Evolutionary conservation across 176 grass and related monocot genomes (phyloP).

Genomic region (Otatea glauca): DNA sequence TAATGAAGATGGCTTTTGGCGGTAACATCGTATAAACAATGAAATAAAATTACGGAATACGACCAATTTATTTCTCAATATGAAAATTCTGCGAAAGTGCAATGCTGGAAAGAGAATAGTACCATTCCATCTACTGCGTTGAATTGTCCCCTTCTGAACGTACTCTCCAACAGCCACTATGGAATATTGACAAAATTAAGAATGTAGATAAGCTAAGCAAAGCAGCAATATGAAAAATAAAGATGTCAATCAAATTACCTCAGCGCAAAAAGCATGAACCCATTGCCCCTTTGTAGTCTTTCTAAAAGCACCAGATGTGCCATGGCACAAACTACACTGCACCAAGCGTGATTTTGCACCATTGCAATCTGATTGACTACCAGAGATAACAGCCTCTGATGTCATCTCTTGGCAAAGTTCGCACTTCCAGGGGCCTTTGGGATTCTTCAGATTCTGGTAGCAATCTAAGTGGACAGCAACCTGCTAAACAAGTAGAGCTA

Average conservation of each 20-base stretch:
- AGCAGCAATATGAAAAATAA: not conserved
- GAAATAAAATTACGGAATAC: not conserved
- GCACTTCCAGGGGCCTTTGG: constrained; percentile 80
- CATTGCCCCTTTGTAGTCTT: constrained; percentile 81
- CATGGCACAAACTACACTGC: constrained; percentile 78
- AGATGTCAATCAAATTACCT: constrained; percentile 60
- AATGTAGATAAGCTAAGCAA: constrained; percentile 6
- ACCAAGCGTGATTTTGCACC: constrained; percentile 42
- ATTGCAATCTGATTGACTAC: constrained; percentile 50
- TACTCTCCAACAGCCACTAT: constrained; percentile 87
- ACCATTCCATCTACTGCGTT: constrained; percentile 83
- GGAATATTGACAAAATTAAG: constrained; percentile 20
- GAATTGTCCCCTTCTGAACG: constrained; percentile 80
- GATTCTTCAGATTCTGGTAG: constrained; percentile 67
- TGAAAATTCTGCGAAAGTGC: constrained; percentile 11
- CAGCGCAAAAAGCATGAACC: constrained; percentile 96
- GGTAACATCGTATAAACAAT: constrained; percentile 13
- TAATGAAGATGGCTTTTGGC: constrained; percentile 21
- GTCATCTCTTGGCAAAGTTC: constrained; percentile 75
- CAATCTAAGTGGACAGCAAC: constrained; percentile 94
- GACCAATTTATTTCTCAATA: constrained; percentile 4
- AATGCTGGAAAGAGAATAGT: constrained; percentile 41
- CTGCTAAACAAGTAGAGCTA: constrained; percentile 52
- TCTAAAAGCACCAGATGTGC: constrained; percentile 78
- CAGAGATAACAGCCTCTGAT: constrained; percentile 38